Conservation (phyloP, 306 rosid species). For the Lagenaria siceraria region DNA sequence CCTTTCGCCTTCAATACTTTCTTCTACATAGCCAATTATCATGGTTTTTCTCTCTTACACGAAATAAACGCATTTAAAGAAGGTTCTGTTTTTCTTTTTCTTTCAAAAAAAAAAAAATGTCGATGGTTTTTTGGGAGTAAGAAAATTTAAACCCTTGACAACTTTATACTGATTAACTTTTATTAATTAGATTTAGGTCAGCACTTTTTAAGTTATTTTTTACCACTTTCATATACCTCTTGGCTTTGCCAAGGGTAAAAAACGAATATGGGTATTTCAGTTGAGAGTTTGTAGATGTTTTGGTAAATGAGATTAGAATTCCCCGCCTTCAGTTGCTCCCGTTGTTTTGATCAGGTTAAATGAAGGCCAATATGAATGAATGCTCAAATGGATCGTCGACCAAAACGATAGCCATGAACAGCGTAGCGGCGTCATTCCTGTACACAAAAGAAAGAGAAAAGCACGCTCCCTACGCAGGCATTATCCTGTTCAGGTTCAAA, state of each 20-base stretch:
- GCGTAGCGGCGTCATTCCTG: conserved; percentile 30
- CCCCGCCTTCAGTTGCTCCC: neutral
- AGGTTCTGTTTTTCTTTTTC: no score
- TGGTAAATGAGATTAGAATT: neutral
- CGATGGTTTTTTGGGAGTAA: no score
- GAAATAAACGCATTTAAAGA: no score
- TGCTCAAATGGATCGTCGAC: conserved; percentile 13
- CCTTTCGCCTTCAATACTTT: no score
- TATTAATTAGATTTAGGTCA: no score
- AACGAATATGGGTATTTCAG: neutral
- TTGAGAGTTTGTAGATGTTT: neutral
- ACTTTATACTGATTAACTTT: no score
- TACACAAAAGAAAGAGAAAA: conserved; percentile 35
- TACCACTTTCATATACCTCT: neutral
- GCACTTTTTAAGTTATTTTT: neutral
- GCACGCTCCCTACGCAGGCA: conserved; percentile 99
- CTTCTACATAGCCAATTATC: no score
- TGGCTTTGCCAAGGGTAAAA: neutral
- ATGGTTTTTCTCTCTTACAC: no score
- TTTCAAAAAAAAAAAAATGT: no score
- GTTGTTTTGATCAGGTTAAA: neutral
- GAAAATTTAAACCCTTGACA: no score
- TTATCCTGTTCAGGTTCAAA: conserved; percentile 99
- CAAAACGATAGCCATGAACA: conserved; percentile 13
- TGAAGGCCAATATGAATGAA: neutral